A percentile compares a stretch with the other conserved stretches of the same genome.
Conservation (phyloP, 768 basidiomycete genomes). For the Lactarius akahatsu region DNA sequence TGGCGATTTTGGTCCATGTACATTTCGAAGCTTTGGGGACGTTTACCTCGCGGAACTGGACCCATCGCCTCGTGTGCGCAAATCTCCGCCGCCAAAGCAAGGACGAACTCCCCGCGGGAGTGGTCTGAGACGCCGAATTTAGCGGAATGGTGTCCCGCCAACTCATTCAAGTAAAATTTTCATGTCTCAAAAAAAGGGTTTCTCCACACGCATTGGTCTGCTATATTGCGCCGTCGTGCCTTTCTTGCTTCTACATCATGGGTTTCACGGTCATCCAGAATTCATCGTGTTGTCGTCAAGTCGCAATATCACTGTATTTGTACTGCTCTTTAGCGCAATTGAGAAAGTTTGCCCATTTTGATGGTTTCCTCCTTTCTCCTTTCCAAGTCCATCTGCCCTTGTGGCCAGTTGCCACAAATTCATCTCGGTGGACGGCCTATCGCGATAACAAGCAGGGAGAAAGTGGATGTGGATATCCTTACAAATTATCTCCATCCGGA, state of each 20-base stretch:
- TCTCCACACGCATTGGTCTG: not conserved
- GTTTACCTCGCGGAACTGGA: conserved; percentile 49
- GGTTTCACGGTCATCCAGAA: not conserved
- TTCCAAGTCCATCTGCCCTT: conserved; percentile 2
- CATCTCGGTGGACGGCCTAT: not conserved
- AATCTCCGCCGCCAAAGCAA: conserved; percentile 13
- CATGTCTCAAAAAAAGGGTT: conserved; percentile 3
- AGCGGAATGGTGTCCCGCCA: not conserved
- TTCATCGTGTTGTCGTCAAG: not conserved
- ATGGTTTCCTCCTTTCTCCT: not conserved
- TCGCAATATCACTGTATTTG: conserved; percentile 25
- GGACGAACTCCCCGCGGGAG: conserved; percentile 3
- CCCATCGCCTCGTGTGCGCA: conserved; percentile 16
- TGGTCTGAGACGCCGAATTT: conserved; percentile 1
- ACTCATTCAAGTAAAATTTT: not conserved
- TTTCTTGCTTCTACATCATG: conserved; percentile 3
- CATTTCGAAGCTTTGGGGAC: conserved; percentile 32
- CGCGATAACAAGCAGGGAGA: not conserved
- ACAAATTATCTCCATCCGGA: conserved; percentile 1
- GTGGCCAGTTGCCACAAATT: not conserved
- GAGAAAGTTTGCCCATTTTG: not conserved
- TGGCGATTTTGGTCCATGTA: conserved; percentile 39
- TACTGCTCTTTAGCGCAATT: conserved; percentile 13
- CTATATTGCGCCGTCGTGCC: not conserved
- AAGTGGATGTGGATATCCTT: not conserved